These are phyloP conservation scores for Corylus heterophylla DNA, from an alignment of 306 rosid genomes.

Conservation along the genomic window DNA sequence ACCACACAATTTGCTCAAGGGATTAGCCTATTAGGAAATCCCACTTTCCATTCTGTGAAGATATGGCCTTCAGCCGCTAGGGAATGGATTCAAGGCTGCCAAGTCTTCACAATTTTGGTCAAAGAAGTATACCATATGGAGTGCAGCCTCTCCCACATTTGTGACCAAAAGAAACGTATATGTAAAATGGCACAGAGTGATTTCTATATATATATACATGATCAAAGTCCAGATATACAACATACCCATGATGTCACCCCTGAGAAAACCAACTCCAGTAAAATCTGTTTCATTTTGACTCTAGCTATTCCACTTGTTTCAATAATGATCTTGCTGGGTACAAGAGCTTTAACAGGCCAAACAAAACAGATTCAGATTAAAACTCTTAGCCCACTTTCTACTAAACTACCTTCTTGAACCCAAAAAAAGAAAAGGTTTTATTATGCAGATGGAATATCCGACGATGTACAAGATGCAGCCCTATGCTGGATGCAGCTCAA, in stretches of 20 bases:
- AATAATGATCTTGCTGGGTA: constrained; percentile 24
- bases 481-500: constrained; percentile 55
- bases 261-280: constrained; percentile 41
- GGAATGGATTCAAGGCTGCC: not conserved
- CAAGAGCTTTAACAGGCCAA: constrained; percentile 33
- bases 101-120: not conserved
- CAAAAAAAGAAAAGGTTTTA: not conserved
- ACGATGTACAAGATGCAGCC: constrained; percentile 54
- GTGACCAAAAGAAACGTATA: constrained; percentile 16
- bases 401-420: constrained; percentile 1
- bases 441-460: constrained; percentile 46
- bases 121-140: not conserved
- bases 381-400: constrained; percentile 25
- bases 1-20: too few species aligned
- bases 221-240: constrained; percentile 29
- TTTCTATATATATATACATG: constrained; percentile 35
- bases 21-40: too few species aligned
- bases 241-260: constrained; percentile 33
- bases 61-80: not conserved
- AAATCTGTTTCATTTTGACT: constrained; percentile 30
- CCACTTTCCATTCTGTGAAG: too few species aligned
- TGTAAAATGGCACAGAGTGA: constrained; percentile 23
- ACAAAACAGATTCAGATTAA: constrained; percentile 43
- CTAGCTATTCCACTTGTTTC: constrained; percentile 24
- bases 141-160: not conserved